phyloP scores from a whole-genome alignment of 2,329 filamentous ascomycete genomes.

The Pyricularia grisea region DNA sequence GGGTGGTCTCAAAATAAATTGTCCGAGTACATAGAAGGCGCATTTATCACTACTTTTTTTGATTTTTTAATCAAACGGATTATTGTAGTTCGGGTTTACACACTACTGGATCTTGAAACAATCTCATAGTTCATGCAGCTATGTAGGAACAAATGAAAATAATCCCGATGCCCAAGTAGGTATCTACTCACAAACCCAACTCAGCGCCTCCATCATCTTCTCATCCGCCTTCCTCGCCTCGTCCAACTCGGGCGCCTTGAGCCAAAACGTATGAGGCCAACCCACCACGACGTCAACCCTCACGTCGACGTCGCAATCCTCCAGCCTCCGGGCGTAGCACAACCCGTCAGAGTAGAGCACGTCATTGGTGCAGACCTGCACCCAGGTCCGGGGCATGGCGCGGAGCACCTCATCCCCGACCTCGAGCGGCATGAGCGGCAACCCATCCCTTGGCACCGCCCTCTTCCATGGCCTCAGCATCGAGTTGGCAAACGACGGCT shows the following conservation, averaged over 20 bases:
- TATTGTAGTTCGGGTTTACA: background rate
- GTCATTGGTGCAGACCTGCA: constrained; percentile 41
- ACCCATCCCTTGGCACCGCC: constrained; percentile 27
- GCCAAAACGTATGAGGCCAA: constrained; percentile 44
- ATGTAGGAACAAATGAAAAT: background rate
- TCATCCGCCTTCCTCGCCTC: constrained; percentile 30
- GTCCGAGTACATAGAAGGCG: too few relatives aligned
- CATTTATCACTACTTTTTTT: too few relatives aligned
- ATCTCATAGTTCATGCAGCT: background rate
- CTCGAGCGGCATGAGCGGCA: constrained; percentile 32
- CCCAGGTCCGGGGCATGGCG: constrained; percentile 31
- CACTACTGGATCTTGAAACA: background rate
- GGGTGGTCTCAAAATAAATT: too few relatives aligned
- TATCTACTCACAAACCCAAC: constrained; percentile 21
- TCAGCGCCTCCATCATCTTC: constrained; percentile 29
- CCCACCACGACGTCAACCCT: constrained; percentile 31
- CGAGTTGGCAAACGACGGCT: constrained; percentile 25
- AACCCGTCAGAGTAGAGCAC: constrained; percentile 40
- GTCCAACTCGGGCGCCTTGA: constrained; percentile 31
- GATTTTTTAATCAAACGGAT: too few relatives aligned
- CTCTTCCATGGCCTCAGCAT: constrained; percentile 22
- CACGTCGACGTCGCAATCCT: constrained; percentile 27
- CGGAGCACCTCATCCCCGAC: constrained; percentile 17
- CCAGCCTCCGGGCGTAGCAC: constrained; percentile 35
- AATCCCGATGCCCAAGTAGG: background rate